These are phyloP conservation scores for Cordyceps cicadae DNA, from an alignment of 2,329 filamentous ascomycete genomes.

Conservation along the genomic window DNA sequence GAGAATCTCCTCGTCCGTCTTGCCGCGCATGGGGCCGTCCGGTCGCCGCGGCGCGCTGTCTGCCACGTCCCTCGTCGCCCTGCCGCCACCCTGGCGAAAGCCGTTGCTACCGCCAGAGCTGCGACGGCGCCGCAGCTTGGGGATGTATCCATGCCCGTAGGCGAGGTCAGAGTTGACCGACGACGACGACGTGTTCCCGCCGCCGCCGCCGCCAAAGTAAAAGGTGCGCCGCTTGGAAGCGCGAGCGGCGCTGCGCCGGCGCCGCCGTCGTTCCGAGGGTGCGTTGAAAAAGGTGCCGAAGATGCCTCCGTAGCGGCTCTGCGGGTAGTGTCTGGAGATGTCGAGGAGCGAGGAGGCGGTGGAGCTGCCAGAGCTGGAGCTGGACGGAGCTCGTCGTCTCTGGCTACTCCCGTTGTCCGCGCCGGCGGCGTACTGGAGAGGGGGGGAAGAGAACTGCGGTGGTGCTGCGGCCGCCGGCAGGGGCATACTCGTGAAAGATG, in stretches of 20 bases:
- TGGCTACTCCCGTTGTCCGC: not conserved
- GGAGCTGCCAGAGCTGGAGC: slow-evolving; percentile 33
- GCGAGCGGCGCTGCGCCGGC: slow-evolving; percentile 14
- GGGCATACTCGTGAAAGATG: slow-evolving; percentile 3
- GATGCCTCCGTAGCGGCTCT: slow-evolving; percentile 43
- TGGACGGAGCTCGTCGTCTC: slow-evolving; percentile 13
- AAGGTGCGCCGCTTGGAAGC: slow-evolving; percentile 23
- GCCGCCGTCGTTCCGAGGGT: slow-evolving; percentile 46
- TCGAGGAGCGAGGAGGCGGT: slow-evolving; percentile 55
- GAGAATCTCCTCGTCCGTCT: slow-evolving; percentile 50
- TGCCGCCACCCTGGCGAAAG: slow-evolving; percentile 10
- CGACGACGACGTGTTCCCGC: slow-evolving; percentile 54
- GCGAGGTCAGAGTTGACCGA: slow-evolving; percentile 61
- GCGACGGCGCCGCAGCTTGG: slow-evolving; percentile 25
- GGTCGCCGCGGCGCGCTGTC: not conserved
- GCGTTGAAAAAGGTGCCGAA: slow-evolving; percentile 56
- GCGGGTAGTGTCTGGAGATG: slow-evolving; percentile 48
- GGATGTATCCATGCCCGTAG: slow-evolving; percentile 54
- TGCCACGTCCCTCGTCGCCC: not conserved
- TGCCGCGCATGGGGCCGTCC: slow-evolving; percentile 20
- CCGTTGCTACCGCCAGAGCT: slow-evolving; percentile 17
- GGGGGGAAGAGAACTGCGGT: not conserved
- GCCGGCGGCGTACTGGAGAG: not conserved
- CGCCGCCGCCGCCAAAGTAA: slow-evolving; percentile 32
- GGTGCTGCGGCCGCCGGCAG: not conserved